A percentile compares a stretch with the other conserved stretches of the same genome.
phyloP scores from a whole-genome alignment of 2,329 filamentous ascomycete species.

The Cyclaneusma minus region DNA sequence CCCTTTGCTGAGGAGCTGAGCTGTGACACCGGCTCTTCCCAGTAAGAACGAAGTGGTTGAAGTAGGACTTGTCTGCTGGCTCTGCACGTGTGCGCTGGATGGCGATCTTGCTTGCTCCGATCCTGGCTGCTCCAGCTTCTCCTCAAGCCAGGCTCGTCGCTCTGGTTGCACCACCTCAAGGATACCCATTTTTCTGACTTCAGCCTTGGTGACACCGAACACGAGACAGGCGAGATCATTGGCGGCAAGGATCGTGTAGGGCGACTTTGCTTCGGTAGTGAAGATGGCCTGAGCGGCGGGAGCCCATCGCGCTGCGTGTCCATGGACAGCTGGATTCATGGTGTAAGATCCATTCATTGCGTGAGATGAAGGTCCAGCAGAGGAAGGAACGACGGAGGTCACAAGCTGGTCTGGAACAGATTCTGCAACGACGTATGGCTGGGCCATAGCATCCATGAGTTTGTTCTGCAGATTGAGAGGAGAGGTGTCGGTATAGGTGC shows the following conservation, averaged over 20 bases:
- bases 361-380: conserved; percentile 18
- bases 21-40: conserved; percentile 63
- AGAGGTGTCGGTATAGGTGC: conserved; percentile 75
- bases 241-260: conserved; percentile 91
- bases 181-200: conserved; percentile 89
- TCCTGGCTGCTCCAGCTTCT: conserved; percentile 57
- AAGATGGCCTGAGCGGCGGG: conserved; percentile 93
- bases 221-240: conserved; percentile 93
- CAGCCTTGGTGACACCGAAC: conserved; percentile 96
- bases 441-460: conserved; percentile 70
- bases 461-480: conserved; percentile 64
- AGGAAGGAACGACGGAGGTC: too few species aligned
- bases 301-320: conserved; percentile 78
- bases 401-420: too few species aligned
- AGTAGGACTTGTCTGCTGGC: conserved; percentile 14
- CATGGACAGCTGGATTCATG: conserved; percentile 51
- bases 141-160: conserved; percentile 74
- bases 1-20: conserved; percentile 68
- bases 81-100: conserved; percentile 13
- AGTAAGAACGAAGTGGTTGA: conserved; percentile 44
- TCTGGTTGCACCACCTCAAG: conserved; percentile 88
- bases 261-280: conserved; percentile 77
- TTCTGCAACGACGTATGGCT: conserved; percentile 39
- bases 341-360: conserved; percentile 20
- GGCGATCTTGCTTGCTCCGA: conserved; percentile 41